Evolutionary conservation across 768 basidiomycete genomes (phyloP).

Genomic region (Suillus discolor): DNA sequence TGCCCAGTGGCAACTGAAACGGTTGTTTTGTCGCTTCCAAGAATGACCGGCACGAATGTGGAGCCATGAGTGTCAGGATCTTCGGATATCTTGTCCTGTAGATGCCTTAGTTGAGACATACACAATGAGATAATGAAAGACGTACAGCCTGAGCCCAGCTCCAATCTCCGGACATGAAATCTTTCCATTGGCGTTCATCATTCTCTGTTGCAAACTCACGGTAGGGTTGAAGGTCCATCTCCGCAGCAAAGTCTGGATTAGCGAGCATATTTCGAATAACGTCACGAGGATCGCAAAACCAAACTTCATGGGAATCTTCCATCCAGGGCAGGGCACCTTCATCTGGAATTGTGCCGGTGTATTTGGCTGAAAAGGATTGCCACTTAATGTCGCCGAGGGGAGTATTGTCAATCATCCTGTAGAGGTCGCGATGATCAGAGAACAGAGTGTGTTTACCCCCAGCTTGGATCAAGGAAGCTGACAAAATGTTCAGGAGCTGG

Average conservation of each 20-base stretch:
- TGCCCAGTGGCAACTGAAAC: constrained; percentile 16
- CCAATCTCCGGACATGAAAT: constrained; percentile 33
- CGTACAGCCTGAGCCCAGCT: constrained; percentile 22
- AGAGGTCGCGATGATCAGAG: constrained; percentile 21
- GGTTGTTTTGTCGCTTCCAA: constrained; percentile 16
- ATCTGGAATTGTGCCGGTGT: constrained; percentile 21
- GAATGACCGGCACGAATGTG: constrained; percentile 14
- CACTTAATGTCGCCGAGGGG: constrained; percentile 30
- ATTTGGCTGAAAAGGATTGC: constrained; percentile 25
- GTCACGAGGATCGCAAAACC: constrained; percentile 23
- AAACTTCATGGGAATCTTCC: constrained; percentile 26
- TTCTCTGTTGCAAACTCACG: constrained; percentile 15
- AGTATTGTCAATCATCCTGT: constrained; percentile 28
- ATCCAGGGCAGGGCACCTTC: constrained; percentile 28
- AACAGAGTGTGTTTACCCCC: constrained; percentile 23
- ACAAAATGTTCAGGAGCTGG: neutral
- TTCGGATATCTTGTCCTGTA: constrained; percentile 16
- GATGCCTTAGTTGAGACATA: neutral
- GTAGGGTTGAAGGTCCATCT: constrained; percentile 23
- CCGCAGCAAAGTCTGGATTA: constrained; percentile 24
- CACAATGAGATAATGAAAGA: constrained; percentile 1
- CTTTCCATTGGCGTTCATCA: constrained; percentile 12
- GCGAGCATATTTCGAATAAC: constrained; percentile 23
- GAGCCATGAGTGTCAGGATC: constrained; percentile 14
- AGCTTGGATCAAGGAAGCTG: constrained; percentile 13